Evolutionary conservation across 2,329 filamentous ascomycete species (phyloP).

Genomic region (Neofusicoccum laricinum): DNA sequence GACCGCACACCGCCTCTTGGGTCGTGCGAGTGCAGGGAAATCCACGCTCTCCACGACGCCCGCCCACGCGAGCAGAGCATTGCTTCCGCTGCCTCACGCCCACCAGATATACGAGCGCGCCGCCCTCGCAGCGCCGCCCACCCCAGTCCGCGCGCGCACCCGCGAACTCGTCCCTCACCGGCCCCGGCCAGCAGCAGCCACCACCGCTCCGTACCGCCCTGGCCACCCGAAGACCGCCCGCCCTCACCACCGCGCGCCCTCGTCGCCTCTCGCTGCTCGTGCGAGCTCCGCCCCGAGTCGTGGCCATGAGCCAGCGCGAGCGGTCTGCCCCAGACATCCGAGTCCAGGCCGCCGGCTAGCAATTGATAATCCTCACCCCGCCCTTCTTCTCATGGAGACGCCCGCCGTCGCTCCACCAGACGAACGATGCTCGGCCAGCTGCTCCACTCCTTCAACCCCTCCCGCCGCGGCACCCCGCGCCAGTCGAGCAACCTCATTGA

Average conservation of each 20-base stretch:
- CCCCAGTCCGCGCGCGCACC: neutral
- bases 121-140: neutral
- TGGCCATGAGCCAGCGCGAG: slow-evolving; percentile 15
- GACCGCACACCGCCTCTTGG: slow-evolving; percentile 11
- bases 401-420: neutral
- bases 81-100: neutral
- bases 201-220: slow-evolving; percentile 2
- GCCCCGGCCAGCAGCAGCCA: neutral
- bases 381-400: slow-evolving; percentile 14
- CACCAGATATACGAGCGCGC: slow-evolving; percentile 2
- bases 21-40: slow-evolving; percentile 7
- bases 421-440: slow-evolving; percentile 40
- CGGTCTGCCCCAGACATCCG: slow-evolving; percentile 11
- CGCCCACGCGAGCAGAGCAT: slow-evolving; percentile 12
- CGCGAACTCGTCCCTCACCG: neutral
- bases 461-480: slow-evolving; percentile 30
- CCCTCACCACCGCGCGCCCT: slow-evolving; percentile 4
- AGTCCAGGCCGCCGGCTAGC: slow-evolving; percentile 16
- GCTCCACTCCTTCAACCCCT: slow-evolving; percentile 29
- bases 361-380: neutral
- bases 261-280: slow-evolving; percentile 7
- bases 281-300: slow-evolving; percentile 10
- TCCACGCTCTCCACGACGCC: neutral
- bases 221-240: neutral
- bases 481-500: slow-evolving; percentile 31